Percentiles rank a stretch among this genome's conserved stretches.
Conservation (phyloP, 2,329 filamentous ascomycete genomes). For the Fusarium clavum region DNA sequence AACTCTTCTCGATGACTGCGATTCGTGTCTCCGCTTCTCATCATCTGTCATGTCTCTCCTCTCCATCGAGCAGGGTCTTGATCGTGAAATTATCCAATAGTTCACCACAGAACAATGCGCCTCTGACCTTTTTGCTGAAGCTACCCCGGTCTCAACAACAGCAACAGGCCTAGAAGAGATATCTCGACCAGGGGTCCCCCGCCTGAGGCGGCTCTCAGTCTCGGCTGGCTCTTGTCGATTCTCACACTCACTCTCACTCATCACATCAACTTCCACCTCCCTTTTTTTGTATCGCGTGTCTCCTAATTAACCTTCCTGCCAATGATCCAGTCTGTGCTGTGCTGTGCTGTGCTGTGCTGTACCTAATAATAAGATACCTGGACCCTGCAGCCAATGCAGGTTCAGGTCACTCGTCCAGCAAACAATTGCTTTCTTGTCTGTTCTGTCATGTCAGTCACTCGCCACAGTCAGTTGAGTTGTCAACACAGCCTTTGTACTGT, state of each 20-base stretch:
- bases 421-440: background rate
- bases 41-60: constrained; percentile 17
- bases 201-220: constrained; percentile 32
- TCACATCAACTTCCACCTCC: constrained; percentile 40
- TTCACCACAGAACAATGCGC: constrained; percentile 18
- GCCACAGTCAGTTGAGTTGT: constrained; percentile 25
- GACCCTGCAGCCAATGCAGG: constrained; percentile 14
- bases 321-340: background rate
- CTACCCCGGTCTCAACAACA: constrained; percentile 34
- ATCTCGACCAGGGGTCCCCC: constrained; percentile 34
- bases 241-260: background rate
- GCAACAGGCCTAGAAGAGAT: constrained; percentile 30
- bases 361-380: background rate
- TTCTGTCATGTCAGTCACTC: background rate
- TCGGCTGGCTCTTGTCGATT: constrained; percentile 21
- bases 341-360: background rate
- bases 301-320: constrained; percentile 5
- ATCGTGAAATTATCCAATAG: constrained; percentile 23
- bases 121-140: constrained; percentile 9
- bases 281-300: constrained; percentile 34
- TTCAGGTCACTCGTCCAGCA: constrained; percentile 3
- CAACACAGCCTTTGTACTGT: constrained; percentile 22
- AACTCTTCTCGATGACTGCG: background rate
- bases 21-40: constrained; percentile 1
- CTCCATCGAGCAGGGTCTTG: constrained; percentile 15